Evolutionary conservation across 495 filamentous ascomycete species (phyloP).

Genomic region (Chaetomium tenue): DNA sequence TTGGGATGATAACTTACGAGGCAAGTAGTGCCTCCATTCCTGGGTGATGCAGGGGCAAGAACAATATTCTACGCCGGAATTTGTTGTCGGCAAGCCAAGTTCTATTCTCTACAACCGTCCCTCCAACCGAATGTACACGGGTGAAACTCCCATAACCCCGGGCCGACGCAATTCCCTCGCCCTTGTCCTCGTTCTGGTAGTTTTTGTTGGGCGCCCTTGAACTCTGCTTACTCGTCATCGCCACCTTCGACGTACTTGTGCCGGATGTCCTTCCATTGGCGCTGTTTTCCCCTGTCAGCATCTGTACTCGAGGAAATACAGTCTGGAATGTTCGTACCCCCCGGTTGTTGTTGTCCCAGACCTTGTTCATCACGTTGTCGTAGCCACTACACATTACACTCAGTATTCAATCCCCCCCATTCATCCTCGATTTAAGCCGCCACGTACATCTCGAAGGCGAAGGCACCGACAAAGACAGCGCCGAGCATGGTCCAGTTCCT

Average conservation of each 20-base stretch:
- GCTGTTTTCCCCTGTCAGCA: conserved; percentile 54
- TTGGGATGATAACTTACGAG: too few species aligned
- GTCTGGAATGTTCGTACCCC: conserved; percentile 64
- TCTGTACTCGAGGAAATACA: background rate
- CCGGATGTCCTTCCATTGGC: conserved; percentile 99
- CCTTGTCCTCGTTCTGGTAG: background rate
- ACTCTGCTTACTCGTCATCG: conserved; percentile 33
- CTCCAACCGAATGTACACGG: conserved; percentile 30
- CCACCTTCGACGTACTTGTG: conserved; percentile 68
- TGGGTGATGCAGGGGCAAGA: background rate
- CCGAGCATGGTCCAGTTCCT: conserved; percentile 83
- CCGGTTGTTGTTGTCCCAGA: conserved; percentile 87
- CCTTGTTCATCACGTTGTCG: conserved; percentile 68
- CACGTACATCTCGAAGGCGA: conserved; percentile 89
- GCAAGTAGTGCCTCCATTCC: too few species aligned
- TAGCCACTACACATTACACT: conserved; percentile 59
- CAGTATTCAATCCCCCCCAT: conserved; percentile 22
- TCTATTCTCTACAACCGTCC: conserved; percentile 32
- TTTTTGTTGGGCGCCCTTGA: background rate
- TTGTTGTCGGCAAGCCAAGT: conserved; percentile 15
- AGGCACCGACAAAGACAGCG: conserved; percentile 79
- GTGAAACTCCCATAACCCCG: conserved; percentile 6
- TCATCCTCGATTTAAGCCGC: background rate
- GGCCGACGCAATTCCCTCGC: conserved; percentile 4
- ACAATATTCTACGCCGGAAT: background rate